Conservation (phyloP, 805 yeast species). For the Candida sphagnicola region DNA sequence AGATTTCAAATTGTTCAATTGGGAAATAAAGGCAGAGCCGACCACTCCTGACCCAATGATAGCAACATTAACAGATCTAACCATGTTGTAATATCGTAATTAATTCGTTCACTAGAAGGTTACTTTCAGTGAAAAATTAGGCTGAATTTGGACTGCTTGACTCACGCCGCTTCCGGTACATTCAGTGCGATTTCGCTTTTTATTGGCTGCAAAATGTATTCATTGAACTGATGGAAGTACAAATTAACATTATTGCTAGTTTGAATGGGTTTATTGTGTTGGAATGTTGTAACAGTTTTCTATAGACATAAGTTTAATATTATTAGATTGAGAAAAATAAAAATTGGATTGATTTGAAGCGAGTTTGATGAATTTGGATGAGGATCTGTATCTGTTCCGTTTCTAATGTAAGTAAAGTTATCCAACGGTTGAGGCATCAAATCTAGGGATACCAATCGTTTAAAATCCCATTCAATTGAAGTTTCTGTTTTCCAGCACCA, state of each 20-base stretch:
- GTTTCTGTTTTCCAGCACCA: slow-evolving; percentile 71
- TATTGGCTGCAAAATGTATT: too few species aligned
- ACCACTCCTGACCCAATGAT: slow-evolving; percentile 85
- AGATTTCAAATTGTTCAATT: slow-evolving; percentile 61
- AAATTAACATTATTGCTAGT: too few species aligned
- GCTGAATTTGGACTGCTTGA: slow-evolving; percentile 1
- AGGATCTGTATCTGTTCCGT: slow-evolving; percentile 29
- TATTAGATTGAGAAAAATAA: too few species aligned
- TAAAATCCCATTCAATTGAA: slow-evolving; percentile 66
- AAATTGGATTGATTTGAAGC: too few species aligned
- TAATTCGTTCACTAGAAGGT: too few species aligned
- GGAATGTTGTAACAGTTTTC: too few species aligned
- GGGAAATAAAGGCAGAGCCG: slow-evolving; percentile 86
- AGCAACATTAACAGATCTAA: slow-evolving; percentile 40
- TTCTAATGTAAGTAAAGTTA: slow-evolving; percentile 25
- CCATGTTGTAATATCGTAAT: slow-evolving; percentile 10
- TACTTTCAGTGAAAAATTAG: not conserved
- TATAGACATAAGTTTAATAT: too few species aligned
- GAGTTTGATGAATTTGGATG: slow-evolving; percentile 1
- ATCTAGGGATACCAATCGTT: slow-evolving; percentile 42
- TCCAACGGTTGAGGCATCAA: slow-evolving; percentile 62
- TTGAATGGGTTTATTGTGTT: too few species aligned
- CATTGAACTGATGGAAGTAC: too few species aligned
- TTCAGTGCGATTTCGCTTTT: too few species aligned
- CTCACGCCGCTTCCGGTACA: too few species aligned